Base-by-base conservation (phyloP, 257 asterid genomes). In the Leptodermis oblonga region DNA sequence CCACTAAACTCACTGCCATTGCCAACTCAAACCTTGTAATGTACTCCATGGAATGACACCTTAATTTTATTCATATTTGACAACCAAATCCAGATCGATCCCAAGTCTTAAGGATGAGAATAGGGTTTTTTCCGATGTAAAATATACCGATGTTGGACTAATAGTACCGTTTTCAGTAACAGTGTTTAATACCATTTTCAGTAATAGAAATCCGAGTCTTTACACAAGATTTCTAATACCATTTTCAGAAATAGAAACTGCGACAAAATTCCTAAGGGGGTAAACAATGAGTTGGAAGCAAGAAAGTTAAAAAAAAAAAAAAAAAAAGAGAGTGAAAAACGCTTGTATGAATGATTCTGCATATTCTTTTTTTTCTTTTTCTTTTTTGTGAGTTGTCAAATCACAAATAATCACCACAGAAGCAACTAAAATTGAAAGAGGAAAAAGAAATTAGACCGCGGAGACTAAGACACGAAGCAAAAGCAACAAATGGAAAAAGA, bases 11-110 rank as follows among this genome's bases (percentile, higher is more conserved):
- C 0, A 37, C 3, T 1, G 22, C 52, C 18, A 70, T 60, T 70
- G 84, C 84, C 84, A 82, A 71, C 79, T 77, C 80, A 79, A 79
- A 65, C 71, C 78, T 82, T 77, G 37, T 60, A 43, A 60, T 39
- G 33, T 65, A 83, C 85, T 83, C 80, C 69, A 72, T 68, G 65
- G 55, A 69, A 64, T n/a, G n/a, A n/a, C n/a, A n/a, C 67, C 43
- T 60, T 60, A 55, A 17, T 68, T n/a, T n/a, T n/a, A n/a, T n/a
- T n/a, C 67, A 46, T 31, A 65, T 72, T 62, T 76, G 67, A 82
- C 80, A 61, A 61, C 71, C 51, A 73, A 68, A 56, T 28, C 62
- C 79, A 75, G 61, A 77, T 56, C 55, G 64, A 77, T 55, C 60
- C 30, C 64, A 30, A 58, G 3, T 31, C 14, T 53, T 51, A 15